Evolutionary conservation across 2,329 filamentous ascomycete genomes (phyloP).

Genomic region (Escovopsis sp.): DNA sequence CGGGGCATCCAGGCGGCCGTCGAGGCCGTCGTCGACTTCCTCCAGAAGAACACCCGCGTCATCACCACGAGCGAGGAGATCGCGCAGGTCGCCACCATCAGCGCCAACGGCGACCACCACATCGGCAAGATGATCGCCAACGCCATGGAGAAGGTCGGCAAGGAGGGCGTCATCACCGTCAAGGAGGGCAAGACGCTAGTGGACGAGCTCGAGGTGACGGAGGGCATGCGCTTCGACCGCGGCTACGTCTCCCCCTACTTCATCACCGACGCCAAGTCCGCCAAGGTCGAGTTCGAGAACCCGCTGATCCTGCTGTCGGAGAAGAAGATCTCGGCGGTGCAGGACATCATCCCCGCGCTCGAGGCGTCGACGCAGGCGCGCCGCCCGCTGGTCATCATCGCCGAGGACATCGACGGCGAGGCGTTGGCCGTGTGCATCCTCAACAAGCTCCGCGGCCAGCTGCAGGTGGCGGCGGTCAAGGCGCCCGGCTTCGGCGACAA

Average conservation of each 20-base stretch:
- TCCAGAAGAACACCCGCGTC: constrained; percentile 91
- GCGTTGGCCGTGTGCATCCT: constrained; percentile 97
- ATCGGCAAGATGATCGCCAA: constrained; percentile 92
- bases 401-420: constrained; percentile 97
- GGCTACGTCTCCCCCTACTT: constrained; percentile 98
- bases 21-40: constrained; percentile 82
- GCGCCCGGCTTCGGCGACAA: constrained; percentile 98
- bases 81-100: constrained; percentile 95
- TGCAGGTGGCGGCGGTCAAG: constrained; percentile 97
- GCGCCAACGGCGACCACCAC: constrained; percentile 89
- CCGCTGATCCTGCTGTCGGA: constrained; percentile 94
- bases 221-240: constrained; percentile 99
- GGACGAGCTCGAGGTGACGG: constrained; percentile 95
- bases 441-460: constrained; percentile 99
- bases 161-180: constrained; percentile 99
- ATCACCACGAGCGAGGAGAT: constrained; percentile 97
- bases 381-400: constrained; percentile 93
- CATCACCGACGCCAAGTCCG: constrained; percentile 96
- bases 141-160: constrained; percentile 99
- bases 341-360: constrained; percentile 96
- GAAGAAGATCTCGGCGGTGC: constrained; percentile 99
- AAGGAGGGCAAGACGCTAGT: constrained; percentile 99
- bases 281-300: constrained; percentile 99
- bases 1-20: constrained; percentile 95
- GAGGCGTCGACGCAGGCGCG: constrained; percentile 93